Conservation (phyloP, 2,329 filamentous ascomycete genomes). For the Macrophomina pseudophaseolina region DNA sequence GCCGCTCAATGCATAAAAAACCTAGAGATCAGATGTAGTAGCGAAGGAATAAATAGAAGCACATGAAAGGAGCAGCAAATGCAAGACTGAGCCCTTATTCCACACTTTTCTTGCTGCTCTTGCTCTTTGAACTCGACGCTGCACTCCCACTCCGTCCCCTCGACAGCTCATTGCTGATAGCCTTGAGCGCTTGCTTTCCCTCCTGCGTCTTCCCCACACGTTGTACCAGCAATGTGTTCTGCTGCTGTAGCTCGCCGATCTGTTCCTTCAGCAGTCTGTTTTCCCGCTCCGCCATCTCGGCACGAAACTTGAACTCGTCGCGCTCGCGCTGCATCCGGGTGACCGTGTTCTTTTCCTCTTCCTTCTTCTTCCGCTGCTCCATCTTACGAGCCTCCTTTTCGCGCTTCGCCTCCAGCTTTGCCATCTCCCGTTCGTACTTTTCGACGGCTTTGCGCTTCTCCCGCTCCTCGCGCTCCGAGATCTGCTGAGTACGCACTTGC, state of each 20-base stretch:
- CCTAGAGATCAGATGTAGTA: background rate
- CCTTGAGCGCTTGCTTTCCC: slow-evolving; percentile 40
- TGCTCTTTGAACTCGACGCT: slow-evolving; percentile 23
- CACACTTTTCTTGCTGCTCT: slow-evolving; percentile 6
- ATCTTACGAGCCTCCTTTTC: slow-evolving; percentile 67
- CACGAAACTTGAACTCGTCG: slow-evolving; percentile 52
- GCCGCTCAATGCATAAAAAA: background rate
- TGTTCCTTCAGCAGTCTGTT: slow-evolving; percentile 56
- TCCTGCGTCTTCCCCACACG: slow-evolving; percentile 49
- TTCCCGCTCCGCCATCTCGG: slow-evolving; percentile 55
- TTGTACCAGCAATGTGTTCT: slow-evolving; percentile 60
- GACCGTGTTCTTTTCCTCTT: slow-evolving; percentile 60
- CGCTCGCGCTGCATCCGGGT: slow-evolving; percentile 54
- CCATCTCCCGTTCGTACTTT: slow-evolving; percentile 51
- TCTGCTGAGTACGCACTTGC: slow-evolving; percentile 36
- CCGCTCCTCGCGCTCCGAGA: slow-evolving; percentile 63
- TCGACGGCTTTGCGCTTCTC: slow-evolving; percentile 53
- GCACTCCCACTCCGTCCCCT: slow-evolving; percentile 31
- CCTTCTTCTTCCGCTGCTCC: slow-evolving; percentile 66
- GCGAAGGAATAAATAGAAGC: background rate
- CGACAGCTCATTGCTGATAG: slow-evolving; percentile 38
- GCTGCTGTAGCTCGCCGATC: slow-evolving; percentile 61
- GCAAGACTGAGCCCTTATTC: background rate
- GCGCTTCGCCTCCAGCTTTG: slow-evolving; percentile 71
- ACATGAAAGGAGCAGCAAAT: background rate